Conservation (phyloP, 2,329 filamentous ascomycete species). For the Sporothrix sp. region DNA sequence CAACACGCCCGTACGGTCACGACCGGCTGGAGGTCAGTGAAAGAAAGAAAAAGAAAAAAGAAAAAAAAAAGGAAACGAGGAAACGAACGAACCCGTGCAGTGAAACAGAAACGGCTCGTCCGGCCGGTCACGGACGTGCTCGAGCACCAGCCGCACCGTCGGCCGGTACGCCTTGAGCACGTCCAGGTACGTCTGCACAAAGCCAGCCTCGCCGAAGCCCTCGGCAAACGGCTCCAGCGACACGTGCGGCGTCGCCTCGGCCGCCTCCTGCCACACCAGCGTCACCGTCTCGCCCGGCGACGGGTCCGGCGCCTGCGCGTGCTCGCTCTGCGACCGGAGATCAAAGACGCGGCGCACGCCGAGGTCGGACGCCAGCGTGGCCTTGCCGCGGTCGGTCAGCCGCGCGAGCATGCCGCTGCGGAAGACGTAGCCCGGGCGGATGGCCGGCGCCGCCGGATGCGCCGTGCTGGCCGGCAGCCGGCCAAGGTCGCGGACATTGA, state of each 20-base stretch:
- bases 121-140: slow-evolving; percentile 38
- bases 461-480: slow-evolving; percentile 24
- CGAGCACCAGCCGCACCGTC: slow-evolving; percentile 35
- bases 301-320: slow-evolving; percentile 34
- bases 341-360: slow-evolving; percentile 40
- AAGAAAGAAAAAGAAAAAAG: not conserved
- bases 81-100: slow-evolving; percentile 43
- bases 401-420: slow-evolving; percentile 36
- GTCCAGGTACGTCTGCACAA: slow-evolving; percentile 38
- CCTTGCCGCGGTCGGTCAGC: slow-evolving; percentile 27
- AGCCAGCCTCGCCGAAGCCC: slow-evolving; percentile 35
- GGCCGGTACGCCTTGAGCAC: slow-evolving; percentile 34
- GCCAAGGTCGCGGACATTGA: slow-evolving; percentile 45
- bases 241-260: slow-evolving; percentile 29
- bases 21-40: slow-evolving; percentile 32
- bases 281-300: slow-evolving; percentile 34
- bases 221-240: slow-evolving; percentile 34
- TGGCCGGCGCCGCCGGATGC: slow-evolving; percentile 20
- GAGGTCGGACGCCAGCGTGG: slow-evolving; percentile 29
- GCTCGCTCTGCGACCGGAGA: slow-evolving; percentile 38
- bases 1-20: slow-evolving; percentile 45
- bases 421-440: slow-evolving; percentile 35
- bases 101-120: slow-evolving; percentile 41
- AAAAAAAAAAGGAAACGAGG: not conserved
- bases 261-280: slow-evolving; percentile 30